phyloP scores from a whole-genome alignment of 1,139 yeast genomes.

The Lodderomyces pseudojiufengensis region DNA sequence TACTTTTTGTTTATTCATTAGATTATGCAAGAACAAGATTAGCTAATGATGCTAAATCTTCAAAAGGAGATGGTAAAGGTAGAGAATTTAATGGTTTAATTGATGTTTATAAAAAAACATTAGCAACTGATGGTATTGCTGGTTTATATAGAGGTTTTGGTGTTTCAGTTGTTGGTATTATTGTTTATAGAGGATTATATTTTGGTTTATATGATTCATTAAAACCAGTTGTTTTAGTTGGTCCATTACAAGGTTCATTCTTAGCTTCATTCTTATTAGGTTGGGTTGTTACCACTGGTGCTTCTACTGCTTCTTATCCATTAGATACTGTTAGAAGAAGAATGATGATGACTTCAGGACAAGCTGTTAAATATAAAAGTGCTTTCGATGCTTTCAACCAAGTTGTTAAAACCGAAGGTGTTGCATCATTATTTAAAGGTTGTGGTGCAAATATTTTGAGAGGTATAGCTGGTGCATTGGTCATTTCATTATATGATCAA shows the following conservation, averaged over 20 bases:
- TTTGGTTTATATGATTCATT: constrained; percentile 54
- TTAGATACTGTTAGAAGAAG: constrained; percentile 54
- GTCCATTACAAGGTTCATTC: constrained; percentile 55
- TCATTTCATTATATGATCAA: constrained; percentile 52
- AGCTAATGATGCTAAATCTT: constrained; percentile 53
- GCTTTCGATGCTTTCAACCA: constrained; percentile 47
- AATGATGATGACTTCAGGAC: constrained; percentile 58
- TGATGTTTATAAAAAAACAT: constrained; percentile 52
- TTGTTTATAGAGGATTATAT: constrained; percentile 56
- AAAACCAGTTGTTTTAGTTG: constrained; percentile 53
- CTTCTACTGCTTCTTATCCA: constrained; percentile 55
- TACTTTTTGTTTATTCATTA: constrained; percentile 53
- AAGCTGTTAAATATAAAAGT: constrained; percentile 52
- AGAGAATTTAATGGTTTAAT: constrained; percentile 54
- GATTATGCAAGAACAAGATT: constrained; percentile 56
- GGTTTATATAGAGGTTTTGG: constrained; percentile 59
- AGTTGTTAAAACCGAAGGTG: constrained; percentile 53
- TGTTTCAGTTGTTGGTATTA: constrained; percentile 51
- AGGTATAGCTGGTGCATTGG: constrained; percentile 59
- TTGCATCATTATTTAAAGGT: constrained; percentile 50
- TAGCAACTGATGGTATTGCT: constrained; percentile 53
- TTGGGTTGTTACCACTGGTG: constrained; percentile 55
- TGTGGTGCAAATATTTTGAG: constrained; percentile 56
- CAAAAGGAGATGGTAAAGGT: constrained; percentile 37
- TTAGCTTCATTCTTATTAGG: constrained; percentile 53